phyloP scores from a whole-genome alignment of 208 protist genomes.

The Naegleria gruberi region DNA sequence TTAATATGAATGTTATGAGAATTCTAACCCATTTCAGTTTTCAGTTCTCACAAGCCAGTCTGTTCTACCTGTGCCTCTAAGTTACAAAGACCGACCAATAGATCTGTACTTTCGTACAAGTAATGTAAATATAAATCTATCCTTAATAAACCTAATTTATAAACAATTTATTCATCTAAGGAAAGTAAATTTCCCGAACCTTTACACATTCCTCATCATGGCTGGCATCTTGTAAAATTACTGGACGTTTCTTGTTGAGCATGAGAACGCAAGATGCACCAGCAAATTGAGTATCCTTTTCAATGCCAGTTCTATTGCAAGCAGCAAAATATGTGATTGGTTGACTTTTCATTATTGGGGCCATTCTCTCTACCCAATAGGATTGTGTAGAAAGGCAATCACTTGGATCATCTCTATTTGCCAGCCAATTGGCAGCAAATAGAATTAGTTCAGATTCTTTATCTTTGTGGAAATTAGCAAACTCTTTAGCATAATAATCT shows the following conservation, averaged over 20 bases:
- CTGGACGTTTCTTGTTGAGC: not conserved
- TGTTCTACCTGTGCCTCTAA: constrained; percentile 9
- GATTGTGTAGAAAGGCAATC: not conserved
- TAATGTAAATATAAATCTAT: too few relatives aligned
- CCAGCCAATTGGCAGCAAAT: not conserved
- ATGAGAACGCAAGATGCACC: not conserved
- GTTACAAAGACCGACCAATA: not conserved
- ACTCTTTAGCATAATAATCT: not conserved
- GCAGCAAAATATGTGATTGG: not conserved
- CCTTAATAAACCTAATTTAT: too few relatives aligned
- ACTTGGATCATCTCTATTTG: not conserved
- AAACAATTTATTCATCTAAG: too few relatives aligned
- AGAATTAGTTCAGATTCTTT: not conserved
- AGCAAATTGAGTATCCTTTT: not conserved
- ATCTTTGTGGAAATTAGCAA: not conserved
- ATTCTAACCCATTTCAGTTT: not conserved
- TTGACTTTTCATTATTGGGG: not conserved
- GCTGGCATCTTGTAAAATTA: not conserved
- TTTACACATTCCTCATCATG: not conserved
- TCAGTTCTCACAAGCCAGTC: not conserved
- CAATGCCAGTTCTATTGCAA: not conserved
- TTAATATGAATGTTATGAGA: too few relatives aligned
- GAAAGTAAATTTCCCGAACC: not conserved
- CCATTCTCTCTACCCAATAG: not conserved
- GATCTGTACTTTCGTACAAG: not conserved